Evolutionary conservation across 2,329 filamentous ascomycete species (phyloP), one percentile per base, ranked within the genome.

Genomic region (Apiospora hydei): DNA sequence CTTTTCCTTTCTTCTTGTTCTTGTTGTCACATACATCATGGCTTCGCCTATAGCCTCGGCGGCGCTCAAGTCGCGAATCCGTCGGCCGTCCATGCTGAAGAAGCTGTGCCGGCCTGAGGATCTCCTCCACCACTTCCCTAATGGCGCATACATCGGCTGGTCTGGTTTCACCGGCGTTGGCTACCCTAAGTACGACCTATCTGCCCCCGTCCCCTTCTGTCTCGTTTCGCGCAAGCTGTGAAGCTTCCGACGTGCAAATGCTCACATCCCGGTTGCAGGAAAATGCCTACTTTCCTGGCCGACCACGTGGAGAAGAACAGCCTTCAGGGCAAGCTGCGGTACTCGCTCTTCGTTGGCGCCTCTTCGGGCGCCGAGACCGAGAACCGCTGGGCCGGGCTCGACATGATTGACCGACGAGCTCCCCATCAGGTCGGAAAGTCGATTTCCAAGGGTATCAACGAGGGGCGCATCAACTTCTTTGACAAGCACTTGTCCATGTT

Each of bases 401-500:
- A 97, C 84, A 97, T 97, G 94, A 97, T 97, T 78, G 92, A 96
- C 84, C 88, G 94, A 72, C 89, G 94, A 71, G 89, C 90, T 77
- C 94, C 94, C 71, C 94, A 97, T 84, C 94, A 97, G 81, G 94
- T 97, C 73, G 94, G 94, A 80, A 97, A 97, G 86, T 89, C 93
- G 72, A 97, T 97, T 76, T 90, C 94, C 73, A 96, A 94, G 85
- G 94, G 94, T 13, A 97, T 97, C 84, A 97, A 97, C 82, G 91
- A 92, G 77, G 94, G 94, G 61, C 88, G 92, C 76, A 97, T 97
- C 84, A 91, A 96, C 74, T 97, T 97, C 84, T 97, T 97, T 81
- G 94, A 97, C 82, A 97, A 97, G 85, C 94, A 97, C 85, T 82
- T 97, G 80, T 95, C 92, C 83, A 97, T 97, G 94, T 97, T 97